Evolutionary conservation across 1,284 basidiomycete species (phyloP).

Genomic region (Cryptococcus sp.): DNA sequence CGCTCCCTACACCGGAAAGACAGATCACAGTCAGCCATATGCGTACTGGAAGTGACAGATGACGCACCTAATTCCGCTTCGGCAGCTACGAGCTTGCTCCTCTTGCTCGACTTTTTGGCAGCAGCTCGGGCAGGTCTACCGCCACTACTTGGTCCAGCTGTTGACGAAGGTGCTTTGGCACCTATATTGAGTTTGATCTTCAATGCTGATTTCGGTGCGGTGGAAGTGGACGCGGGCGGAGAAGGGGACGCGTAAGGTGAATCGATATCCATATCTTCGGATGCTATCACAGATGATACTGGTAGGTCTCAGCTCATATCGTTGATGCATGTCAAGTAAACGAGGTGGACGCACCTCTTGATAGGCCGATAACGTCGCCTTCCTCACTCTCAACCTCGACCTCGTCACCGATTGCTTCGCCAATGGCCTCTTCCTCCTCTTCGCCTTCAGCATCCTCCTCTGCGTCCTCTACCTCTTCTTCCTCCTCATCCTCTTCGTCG

Average conservation of each 20-base stretch:
- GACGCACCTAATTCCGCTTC: constrained; percentile 16
- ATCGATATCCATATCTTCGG: constrained; percentile 13
- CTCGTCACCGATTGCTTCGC: neutral
- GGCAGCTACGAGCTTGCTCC: constrained; percentile 13
- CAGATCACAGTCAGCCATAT: neutral
- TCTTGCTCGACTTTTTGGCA: constrained; percentile 19
- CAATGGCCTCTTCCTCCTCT: constrained; percentile 9
- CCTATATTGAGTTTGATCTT: constrained; percentile 17
- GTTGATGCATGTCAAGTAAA: neutral
- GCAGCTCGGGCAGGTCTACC: constrained; percentile 12
- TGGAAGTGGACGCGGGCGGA: neutral
- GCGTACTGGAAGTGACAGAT: neutral
- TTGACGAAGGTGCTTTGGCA: neutral
- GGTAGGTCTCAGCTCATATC: neutral
- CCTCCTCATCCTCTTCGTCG: constrained; percentile 7
- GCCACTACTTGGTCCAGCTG: neutral
- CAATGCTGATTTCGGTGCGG: constrained; percentile 8
- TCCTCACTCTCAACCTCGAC: constrained; percentile 1
- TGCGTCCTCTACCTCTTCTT: constrained; percentile 10
- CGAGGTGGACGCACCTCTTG: constrained; percentile 6
- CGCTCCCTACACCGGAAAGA: constrained; percentile 4
- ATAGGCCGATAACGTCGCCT: neutral
- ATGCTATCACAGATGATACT: constrained; percentile 8
- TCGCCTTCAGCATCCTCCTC: constrained; percentile 3
- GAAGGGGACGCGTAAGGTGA: constrained; percentile 3